These are phyloP conservation scores for Flaveria robusta DNA, from an alignment of 129 eudicot species.

Conservation along the genomic window DNA sequence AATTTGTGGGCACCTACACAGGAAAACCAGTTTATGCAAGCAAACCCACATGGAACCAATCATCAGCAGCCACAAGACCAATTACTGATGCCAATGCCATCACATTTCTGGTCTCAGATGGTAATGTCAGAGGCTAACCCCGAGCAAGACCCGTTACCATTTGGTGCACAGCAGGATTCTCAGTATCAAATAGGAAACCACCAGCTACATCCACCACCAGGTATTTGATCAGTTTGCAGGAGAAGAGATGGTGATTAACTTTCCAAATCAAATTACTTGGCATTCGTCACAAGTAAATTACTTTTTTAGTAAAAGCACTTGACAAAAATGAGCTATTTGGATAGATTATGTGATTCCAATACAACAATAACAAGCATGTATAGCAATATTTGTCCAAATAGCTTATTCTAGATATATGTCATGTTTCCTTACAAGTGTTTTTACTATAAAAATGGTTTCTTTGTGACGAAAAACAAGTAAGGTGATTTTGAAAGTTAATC, in stretches of 20 bases:
- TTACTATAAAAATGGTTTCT: conserved; percentile 13
- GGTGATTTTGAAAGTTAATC: not conserved
- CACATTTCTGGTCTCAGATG: conserved; percentile 23
- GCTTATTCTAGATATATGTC: not conserved
- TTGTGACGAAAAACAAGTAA: conserved; percentile 16
- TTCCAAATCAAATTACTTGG: conserved; percentile 8
- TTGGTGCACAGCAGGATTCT: conserved; percentile 20
- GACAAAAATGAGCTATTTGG: conserved; percentile 10
- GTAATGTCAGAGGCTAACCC: not conserved
- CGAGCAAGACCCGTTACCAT: not conserved
- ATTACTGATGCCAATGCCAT: conserved; percentile 9
- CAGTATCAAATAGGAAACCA: conserved; percentile 24
- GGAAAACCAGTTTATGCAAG: conserved; percentile 16
- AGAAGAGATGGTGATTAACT: conserved; percentile 6
- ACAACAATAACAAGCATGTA: not conserved
- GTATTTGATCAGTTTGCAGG: conserved; percentile 14
- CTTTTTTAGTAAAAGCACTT: conserved; percentile 9
- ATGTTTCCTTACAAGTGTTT: conserved; percentile 21
- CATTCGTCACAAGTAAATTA: conserved; percentile 17
- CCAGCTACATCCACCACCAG: conserved; percentile 29
- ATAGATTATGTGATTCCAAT: conserved; percentile 15
- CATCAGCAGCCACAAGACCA: conserved; percentile 22
- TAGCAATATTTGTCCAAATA: not conserved
- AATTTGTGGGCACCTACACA: conserved; percentile 22
- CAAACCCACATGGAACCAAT: not conserved